Conservation (phyloP, 2,329 filamentous ascomycete species). For the Fusarium chuoi region DNA sequence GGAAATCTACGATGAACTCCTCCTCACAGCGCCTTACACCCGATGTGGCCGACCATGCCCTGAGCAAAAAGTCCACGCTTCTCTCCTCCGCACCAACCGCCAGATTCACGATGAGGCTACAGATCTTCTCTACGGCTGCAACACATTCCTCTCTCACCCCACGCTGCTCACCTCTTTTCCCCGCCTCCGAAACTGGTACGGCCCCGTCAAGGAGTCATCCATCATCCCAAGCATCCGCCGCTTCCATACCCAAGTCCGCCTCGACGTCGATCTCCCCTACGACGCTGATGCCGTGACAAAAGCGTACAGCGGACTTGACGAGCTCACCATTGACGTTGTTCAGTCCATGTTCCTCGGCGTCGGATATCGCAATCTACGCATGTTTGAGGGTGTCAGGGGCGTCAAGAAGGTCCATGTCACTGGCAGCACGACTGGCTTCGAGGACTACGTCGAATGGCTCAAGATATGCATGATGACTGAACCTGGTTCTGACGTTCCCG, state of each 20-base stretch:
- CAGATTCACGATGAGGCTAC: slow-evolving; percentile 55
- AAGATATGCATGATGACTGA: slow-evolving; percentile 50
- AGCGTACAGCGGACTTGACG: slow-evolving; percentile 52
- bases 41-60: slow-evolving; percentile 31
- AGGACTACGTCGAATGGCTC: slow-evolving; percentile 56
- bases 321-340: slow-evolving; percentile 54
- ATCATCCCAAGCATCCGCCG: slow-evolving; percentile 50
- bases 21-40: slow-evolving; percentile 49
- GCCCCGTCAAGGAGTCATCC: slow-evolving; percentile 45
- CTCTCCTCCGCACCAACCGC: slow-evolving; percentile 54
- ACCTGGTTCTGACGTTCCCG: slow-evolving; percentile 33
- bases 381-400: slow-evolving; percentile 56
- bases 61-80: slow-evolving; percentile 47
- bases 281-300: slow-evolving; percentile 44
- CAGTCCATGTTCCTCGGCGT: slow-evolving; percentile 53
- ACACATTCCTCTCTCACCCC: slow-evolving; percentile 57
- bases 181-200: slow-evolving; percentile 49
- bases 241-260: slow-evolving; percentile 53
- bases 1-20: slow-evolving; percentile 57
- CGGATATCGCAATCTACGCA: slow-evolving; percentile 50
- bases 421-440: slow-evolving; percentile 54
- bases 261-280: slow-evolving; percentile 54
- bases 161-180: slow-evolving; percentile 54
- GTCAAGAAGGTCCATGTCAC: slow-evolving; percentile 50
- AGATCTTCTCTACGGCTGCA: slow-evolving; percentile 55